These are phyloP conservation scores for Tylopilus intermedius DNA, from an alignment of 768 basidiomycete genomes.

Conservation along the genomic window DNA sequence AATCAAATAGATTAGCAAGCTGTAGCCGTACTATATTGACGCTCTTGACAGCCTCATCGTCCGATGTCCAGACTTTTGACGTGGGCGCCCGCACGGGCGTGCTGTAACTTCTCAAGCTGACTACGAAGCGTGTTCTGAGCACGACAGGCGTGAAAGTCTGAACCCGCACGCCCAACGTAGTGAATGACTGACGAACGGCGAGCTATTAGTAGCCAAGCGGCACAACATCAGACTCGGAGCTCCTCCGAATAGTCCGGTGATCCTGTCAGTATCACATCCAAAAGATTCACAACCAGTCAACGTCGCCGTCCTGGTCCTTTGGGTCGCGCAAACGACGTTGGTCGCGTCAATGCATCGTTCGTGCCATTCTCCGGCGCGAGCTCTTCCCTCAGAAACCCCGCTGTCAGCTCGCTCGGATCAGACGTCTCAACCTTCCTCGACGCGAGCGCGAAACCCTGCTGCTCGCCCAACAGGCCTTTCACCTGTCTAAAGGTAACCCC, in stretches of 20 bases:
- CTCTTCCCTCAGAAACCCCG: conserved; percentile 54
- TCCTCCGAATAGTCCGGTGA: neutral
- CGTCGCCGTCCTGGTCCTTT: too few relatives aligned
- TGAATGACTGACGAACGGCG: too few relatives aligned
- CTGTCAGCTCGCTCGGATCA: conserved; percentile 68
- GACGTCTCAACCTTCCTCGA: conserved; percentile 78
- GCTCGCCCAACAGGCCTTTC: conserved; percentile 45
- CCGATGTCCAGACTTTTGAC: conserved; percentile 74
- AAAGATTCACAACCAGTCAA: too few relatives aligned
- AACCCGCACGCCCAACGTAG: too few relatives aligned
- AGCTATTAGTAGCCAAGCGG: too few relatives aligned
- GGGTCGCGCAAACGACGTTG: too few relatives aligned
- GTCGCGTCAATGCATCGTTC: conserved; percentile 11
- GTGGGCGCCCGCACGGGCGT: conserved; percentile 25
- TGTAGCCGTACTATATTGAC: too few relatives aligned
- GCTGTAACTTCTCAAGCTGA: conserved; percentile 24
- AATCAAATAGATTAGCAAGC: too few relatives aligned
- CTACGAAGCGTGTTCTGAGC: too few relatives aligned
- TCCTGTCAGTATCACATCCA: too few relatives aligned
- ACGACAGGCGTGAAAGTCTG: too few relatives aligned
- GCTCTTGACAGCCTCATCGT: conserved; percentile 78
- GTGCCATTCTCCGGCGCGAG: conserved; percentile 37
- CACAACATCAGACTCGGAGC: too few relatives aligned
- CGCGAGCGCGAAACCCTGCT: conserved; percentile 38
- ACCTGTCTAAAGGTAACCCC: conserved; percentile 57